phyloP scores from a whole-genome alignment of 306 rosid species.

The Begonia masoniana region DNA sequence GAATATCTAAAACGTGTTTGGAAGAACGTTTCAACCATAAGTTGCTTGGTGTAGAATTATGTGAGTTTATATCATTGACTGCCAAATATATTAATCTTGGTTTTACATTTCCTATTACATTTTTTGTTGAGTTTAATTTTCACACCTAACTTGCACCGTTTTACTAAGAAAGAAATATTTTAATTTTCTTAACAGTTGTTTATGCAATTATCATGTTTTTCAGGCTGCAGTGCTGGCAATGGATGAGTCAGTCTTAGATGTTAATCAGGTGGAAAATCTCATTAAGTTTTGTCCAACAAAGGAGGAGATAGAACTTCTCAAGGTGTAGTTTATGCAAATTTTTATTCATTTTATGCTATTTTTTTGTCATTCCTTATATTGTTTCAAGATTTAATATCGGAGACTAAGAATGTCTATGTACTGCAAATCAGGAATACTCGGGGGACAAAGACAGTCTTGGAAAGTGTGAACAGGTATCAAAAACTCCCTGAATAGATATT shows the following conservation, averaged over 20 bases:
- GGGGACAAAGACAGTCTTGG: conserved; percentile 83
- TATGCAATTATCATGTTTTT: conserved; percentile 15
- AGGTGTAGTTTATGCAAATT: conserved; percentile 35
- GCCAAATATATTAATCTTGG: too few relatives aligned
- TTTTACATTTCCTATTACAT: too few relatives aligned
- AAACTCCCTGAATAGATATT: background rate
- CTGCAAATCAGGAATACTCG: conserved; percentile 48
- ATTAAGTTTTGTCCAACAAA: conserved; percentile 92
- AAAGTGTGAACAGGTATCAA: conserved; percentile 89
- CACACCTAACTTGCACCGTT: too few relatives aligned
- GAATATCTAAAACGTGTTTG: too few relatives aligned
- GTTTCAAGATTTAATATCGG: conserved; percentile 5
- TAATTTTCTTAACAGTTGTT: conserved; percentile 10
- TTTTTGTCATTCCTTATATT: conserved; percentile 5
- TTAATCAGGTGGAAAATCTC: conserved; percentile 95
- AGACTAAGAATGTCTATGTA: conserved; percentile 17
- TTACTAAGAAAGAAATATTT: background rate
- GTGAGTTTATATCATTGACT: too few relatives aligned
- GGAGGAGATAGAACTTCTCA: conserved; percentile 96
- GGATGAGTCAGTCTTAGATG: conserved; percentile 87
- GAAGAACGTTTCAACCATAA: too few relatives aligned
- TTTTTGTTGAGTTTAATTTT: too few relatives aligned
- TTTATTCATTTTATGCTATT: conserved; percentile 8
- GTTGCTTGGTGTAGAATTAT: too few relatives aligned
- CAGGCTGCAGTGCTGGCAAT: conserved; percentile 89